phyloP scores from a whole-genome alignment of 345 rosid species.

The Linum tenue region DNA sequence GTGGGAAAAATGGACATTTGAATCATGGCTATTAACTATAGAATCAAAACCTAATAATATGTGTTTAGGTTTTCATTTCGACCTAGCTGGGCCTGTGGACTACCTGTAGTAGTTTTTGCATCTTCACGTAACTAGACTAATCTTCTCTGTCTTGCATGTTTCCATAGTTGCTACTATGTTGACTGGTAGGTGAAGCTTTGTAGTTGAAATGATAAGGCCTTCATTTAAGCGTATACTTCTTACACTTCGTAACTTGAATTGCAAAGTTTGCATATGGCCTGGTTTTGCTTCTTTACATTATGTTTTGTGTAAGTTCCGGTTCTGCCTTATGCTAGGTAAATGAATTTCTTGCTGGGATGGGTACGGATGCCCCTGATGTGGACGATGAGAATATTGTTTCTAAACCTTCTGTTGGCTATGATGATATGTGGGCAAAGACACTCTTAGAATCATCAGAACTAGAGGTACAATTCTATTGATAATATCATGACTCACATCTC shows the following conservation, averaged over 20 bases:
- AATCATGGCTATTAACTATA: neutral
- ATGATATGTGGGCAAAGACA: constrained; percentile 99
- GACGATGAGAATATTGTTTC: constrained; percentile 84
- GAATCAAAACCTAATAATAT: neutral
- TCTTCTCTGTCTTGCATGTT: neutral
- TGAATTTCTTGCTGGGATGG: constrained; percentile 90
- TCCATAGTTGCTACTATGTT: neutral
- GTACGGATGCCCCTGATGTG: constrained; percentile 99
- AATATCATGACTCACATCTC: neutral
- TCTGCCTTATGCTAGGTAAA: constrained; percentile 55
- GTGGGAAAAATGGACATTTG: neutral
- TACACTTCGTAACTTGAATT: neutral
- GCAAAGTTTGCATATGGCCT: neutral
- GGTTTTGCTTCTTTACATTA: neutral
- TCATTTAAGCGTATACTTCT: neutral
- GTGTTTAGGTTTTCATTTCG: too few relatives aligned
- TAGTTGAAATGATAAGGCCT: neutral
- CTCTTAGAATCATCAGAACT: constrained; percentile 76
- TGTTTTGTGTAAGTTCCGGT: neutral
- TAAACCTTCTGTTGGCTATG: constrained; percentile 89
- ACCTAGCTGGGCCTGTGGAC: neutral
- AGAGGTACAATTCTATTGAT: constrained; percentile 38
- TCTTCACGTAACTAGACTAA: neutral
- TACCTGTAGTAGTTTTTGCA: neutral
- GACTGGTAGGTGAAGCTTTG: neutral